phyloP scores from a whole-genome alignment of 495 filamentous ascomycete species.

The Lasiosphaeriaceae sp. region DNA sequence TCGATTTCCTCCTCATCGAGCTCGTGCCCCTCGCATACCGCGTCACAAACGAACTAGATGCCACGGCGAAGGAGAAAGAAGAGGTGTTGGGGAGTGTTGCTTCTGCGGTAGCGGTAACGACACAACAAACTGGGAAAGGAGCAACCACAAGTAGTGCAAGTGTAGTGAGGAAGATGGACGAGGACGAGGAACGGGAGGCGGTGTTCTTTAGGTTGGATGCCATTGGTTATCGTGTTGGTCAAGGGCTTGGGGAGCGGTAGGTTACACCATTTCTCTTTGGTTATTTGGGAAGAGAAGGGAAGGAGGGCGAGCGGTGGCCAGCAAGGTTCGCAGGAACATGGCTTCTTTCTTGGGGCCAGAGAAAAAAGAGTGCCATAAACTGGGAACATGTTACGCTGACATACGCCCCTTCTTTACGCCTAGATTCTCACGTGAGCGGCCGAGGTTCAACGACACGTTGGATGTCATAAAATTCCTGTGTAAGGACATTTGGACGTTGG shows the following conservation, averaged over 20 bases:
- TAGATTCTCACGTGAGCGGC: conserved; percentile 83
- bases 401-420: not conserved
- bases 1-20: conserved; percentile 94
- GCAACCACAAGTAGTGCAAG: not conserved
- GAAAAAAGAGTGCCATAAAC: no score
- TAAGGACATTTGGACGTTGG: conserved; percentile 92
- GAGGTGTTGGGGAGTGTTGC: conserved; percentile 5
- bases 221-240: conserved; percentile 86
- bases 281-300: not conserved
- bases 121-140: not conserved
- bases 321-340: no score
- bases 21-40: conserved; percentile 92
- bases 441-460: conserved; percentile 80
- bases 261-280: conserved; percentile 15
- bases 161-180: conserved; percentile 40
- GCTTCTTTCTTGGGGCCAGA: no score
- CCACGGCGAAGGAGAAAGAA: conserved; percentile 25
- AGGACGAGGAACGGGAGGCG: conserved; percentile 76
- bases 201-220: conserved; percentile 81
- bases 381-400: no score
- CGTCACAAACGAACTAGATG: conserved; percentile 57
- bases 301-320: no score
- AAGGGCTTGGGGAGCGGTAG: conserved; percentile 89
- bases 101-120: not conserved
- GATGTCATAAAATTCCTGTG: conserved; percentile 97